Evolutionary conservation across 1,139 yeast genomes (phyloP).

Genomic region (Kluyveromyces marxianus): DNA sequence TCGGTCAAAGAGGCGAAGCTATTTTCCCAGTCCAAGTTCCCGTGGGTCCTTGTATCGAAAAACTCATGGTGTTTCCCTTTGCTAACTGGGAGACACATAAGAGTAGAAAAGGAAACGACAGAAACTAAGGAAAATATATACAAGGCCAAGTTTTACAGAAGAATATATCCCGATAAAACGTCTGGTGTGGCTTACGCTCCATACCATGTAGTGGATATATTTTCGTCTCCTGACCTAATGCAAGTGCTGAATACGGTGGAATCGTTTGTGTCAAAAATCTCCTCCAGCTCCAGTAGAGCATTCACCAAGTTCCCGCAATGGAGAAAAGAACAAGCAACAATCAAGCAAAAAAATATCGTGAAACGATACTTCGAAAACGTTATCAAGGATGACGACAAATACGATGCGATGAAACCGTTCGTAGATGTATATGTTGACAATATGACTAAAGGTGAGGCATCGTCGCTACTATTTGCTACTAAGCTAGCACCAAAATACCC

Average conservation of each 20-base stretch:
- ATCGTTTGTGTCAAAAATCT: slow-evolving; percentile 9
- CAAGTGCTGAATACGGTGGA: slow-evolving; percentile 20
- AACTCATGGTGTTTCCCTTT: slow-evolving; percentile 25
- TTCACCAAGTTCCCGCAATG: slow-evolving; percentile 28
- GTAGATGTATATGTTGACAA: slow-evolving; percentile 15
- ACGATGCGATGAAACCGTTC: slow-evolving; percentile 17
- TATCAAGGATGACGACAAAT: slow-evolving; percentile 13
- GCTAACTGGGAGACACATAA: slow-evolving; percentile 17
- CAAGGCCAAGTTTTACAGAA: slow-evolving; percentile 16
- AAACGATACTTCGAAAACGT: slow-evolving; percentile 13
- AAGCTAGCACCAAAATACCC: slow-evolving; percentile 27
- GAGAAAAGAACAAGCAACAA: slow-evolving; percentile 26
- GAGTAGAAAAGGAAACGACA: slow-evolving; percentile 19
- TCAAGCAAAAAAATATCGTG: slow-evolving; percentile 24
- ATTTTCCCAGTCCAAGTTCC: slow-evolving; percentile 20
- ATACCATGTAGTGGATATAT: slow-evolving; percentile 3
- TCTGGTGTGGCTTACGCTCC: not conserved
- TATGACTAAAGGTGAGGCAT: slow-evolving; percentile 35
- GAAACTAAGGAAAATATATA: slow-evolving; percentile 8
- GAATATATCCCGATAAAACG: not conserved
- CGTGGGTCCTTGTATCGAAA: slow-evolving; percentile 25
- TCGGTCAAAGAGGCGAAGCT: slow-evolving; percentile 12
- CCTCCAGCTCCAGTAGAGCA: slow-evolving; percentile 9
- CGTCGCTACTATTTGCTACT: slow-evolving; percentile 41
- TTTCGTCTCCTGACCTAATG: slow-evolving; percentile 10